Evolutionary conservation across 805 yeast genomes (phyloP).

Genomic region (Barnettozyma vustinii): DNA sequence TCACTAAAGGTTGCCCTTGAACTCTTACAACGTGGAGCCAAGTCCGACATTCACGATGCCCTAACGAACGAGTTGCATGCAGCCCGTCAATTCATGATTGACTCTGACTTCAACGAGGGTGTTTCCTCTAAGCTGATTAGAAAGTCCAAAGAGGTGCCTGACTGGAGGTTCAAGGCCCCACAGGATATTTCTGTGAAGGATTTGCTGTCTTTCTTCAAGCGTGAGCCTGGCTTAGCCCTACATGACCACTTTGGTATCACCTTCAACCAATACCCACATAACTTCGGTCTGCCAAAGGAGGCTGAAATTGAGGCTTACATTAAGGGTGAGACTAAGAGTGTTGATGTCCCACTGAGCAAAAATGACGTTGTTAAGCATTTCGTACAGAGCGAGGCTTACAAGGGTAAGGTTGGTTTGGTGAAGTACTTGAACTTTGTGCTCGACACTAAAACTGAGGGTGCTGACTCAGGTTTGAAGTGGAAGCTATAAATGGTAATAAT

Average conservation of each 20-base stretch:
- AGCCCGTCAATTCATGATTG: conserved; percentile 69
- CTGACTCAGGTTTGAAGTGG: conserved; percentile 15
- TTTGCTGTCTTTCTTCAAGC: conserved; percentile 28
- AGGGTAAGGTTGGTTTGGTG: conserved; percentile 53
- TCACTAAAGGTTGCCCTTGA: conserved; percentile 70
- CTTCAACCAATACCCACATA: conserved; percentile 40
- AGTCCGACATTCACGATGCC: conserved; percentile 56
- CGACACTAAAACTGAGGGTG: conserved; percentile 24
- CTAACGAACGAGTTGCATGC: conserved; percentile 67
- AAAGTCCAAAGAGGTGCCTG: conserved; percentile 50
- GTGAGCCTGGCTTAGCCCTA: conserved; percentile 26
- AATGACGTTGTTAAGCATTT: conserved; percentile 66
- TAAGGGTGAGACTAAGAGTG: conserved; percentile 42
- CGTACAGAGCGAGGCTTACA: conserved; percentile 32
- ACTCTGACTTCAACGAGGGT: conserved; percentile 64
- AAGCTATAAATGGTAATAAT: conserved; percentile 17
- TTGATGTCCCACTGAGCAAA: conserved; percentile 38
- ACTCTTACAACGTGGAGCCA: conserved; percentile 55
- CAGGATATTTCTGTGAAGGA: conserved; percentile 30
- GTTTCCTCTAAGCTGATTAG: conserved; percentile 59
- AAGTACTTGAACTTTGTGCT: conserved; percentile 56
- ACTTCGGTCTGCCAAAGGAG: conserved; percentile 79
- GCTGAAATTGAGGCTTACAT: conserved; percentile 57
- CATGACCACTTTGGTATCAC: conserved; percentile 29
- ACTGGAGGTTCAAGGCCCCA: conserved; percentile 41